Conservation (phyloP, 352 stramenopile species). For the Phytopythium vexans region DNA sequence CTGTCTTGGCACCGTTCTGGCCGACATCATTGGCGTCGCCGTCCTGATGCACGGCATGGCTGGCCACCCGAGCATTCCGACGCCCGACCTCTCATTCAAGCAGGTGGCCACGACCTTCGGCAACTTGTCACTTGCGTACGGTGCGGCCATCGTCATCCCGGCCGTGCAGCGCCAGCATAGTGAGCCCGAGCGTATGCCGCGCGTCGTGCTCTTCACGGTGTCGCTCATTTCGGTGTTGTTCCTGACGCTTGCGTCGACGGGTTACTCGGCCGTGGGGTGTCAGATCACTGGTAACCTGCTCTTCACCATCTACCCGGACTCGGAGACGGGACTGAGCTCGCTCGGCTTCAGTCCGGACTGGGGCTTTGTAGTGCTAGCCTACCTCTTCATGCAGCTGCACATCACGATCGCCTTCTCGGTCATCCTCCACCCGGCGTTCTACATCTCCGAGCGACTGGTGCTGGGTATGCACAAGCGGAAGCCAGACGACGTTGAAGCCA, state of each 20-base stretch:
- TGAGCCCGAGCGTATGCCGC: constrained; percentile 46
- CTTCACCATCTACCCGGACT: constrained; percentile 36
- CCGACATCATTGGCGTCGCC: constrained; percentile 34
- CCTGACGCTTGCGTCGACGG: constrained; percentile 25
- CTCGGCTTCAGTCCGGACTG: constrained; percentile 37
- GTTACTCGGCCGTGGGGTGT: constrained; percentile 37
- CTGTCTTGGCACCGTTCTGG: constrained; percentile 39
- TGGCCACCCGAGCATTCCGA: constrained; percentile 25
- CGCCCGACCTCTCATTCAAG: constrained; percentile 33
- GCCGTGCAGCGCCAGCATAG: constrained; percentile 47
- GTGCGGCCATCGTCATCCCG: constrained; percentile 50
- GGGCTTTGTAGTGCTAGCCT: constrained; percentile 35
- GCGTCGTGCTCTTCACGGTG: constrained; percentile 35
- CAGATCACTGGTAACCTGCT: constrained; percentile 58
- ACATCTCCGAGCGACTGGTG: constrained; percentile 39
- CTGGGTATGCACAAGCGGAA: constrained; percentile 43
- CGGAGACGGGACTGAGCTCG: constrained; percentile 15
- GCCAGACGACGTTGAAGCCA: constrained; percentile 7
- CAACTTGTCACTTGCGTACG: constrained; percentile 55
- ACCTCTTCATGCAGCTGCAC: constrained; percentile 55
- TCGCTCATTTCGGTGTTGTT: constrained; percentile 36
- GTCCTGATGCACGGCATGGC: constrained; percentile 34
- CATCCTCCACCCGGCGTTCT: constrained; percentile 48
- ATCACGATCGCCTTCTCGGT: constrained; percentile 52
- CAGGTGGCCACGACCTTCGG: constrained; percentile 46